These are phyloP conservation scores for Solanum chaucha DNA, from an alignment of 257 asterid species.

Conservation along the genomic window DNA sequence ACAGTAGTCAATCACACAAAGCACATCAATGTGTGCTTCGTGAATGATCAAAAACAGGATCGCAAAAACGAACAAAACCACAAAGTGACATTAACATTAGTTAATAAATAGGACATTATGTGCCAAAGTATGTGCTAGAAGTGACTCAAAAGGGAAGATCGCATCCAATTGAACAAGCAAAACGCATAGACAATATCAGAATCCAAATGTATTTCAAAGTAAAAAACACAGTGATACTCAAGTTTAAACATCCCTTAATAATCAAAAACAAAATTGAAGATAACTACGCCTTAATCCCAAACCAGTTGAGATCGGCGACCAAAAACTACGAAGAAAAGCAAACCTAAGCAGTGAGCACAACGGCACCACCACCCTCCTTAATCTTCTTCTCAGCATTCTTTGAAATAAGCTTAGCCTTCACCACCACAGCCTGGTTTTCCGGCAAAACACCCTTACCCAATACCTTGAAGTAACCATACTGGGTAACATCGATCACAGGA, in stretches of 20 bases:
- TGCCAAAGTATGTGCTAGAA: too few relatives aligned
- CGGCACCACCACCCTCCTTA: conserved; percentile 61
- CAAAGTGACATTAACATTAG: not conserved
- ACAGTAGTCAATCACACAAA: not conserved
- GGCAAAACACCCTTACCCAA: conserved; percentile 52
- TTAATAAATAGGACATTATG: not conserved
- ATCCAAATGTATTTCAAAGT: not conserved
- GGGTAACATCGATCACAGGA: conserved; percentile 49
- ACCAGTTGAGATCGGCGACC: not conserved
- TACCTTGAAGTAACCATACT: conserved; percentile 61
- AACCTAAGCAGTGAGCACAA: conserved; percentile 51
- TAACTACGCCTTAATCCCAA: not conserved
- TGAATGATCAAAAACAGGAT: too few relatives aligned
- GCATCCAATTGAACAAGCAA: not conserved
- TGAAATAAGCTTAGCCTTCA: conserved; percentile 51
- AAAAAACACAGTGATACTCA: not conserved
- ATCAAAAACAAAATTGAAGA: not conserved
- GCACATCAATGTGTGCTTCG: not conserved
- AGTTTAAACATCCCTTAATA: not conserved
- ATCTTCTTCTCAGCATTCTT: conserved; percentile 61
- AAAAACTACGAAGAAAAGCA: conserved; percentile 1
- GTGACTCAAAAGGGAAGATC: not conserved
- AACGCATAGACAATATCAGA: not conserved
- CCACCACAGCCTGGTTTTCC: conserved; percentile 27
- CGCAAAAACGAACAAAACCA: not conserved